These are phyloP conservation scores for Tetradesmus lagerheimii DNA, from an alignment of 139 green algal species.

Conservation along the genomic window DNA sequence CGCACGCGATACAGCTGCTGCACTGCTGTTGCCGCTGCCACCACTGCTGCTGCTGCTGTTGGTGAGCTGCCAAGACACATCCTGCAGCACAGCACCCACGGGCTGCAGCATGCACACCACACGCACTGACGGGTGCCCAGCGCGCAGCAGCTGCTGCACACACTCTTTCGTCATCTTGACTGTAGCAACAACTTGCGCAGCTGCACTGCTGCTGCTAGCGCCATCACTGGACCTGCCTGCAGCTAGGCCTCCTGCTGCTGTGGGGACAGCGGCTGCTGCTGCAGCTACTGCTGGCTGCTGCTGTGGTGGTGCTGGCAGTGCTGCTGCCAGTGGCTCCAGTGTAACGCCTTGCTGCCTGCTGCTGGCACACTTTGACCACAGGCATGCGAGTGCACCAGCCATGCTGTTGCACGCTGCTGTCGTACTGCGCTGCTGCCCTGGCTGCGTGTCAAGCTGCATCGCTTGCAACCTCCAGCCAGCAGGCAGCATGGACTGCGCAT, in stretches of 20 bases:
- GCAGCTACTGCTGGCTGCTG: background rate
- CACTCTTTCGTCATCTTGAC: background rate
- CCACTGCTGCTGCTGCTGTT: background rate
- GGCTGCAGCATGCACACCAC: background rate
- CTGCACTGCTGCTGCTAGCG: background rate
- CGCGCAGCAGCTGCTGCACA: background rate
- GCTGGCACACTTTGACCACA: background rate
- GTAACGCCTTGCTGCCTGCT: background rate
- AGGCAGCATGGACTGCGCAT: background rate
- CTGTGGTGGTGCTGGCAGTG: background rate
- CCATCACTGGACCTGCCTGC: background rate
- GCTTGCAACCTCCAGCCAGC: background rate
- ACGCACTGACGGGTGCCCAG: background rate
- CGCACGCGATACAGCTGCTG: background rate
- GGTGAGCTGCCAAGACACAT: background rate
- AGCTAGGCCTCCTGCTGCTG: too few relatives aligned
- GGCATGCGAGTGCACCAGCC: background rate
- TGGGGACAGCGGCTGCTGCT: background rate
- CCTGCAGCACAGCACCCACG: background rate
- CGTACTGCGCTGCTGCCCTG: background rate
- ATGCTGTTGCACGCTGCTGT: background rate
- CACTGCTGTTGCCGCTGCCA: background rate
- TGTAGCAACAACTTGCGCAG: background rate
- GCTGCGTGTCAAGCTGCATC: background rate
- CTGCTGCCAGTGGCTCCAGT: background rate